phyloP scores from a whole-genome alignment of 73 alveolate species.

The Paramecium pentaurelia region DNA sequence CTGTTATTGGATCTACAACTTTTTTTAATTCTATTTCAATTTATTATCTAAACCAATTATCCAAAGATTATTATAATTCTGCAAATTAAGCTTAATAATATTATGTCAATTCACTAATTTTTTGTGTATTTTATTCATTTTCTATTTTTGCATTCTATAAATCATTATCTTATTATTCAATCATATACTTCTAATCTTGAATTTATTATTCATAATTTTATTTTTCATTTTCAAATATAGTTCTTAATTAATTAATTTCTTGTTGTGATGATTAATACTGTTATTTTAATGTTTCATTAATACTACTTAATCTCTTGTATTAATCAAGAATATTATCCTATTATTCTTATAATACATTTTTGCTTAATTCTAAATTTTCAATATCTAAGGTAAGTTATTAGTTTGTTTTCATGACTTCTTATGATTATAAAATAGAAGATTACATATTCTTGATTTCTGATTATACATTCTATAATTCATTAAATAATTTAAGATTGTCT shows the following conservation, averaged over 20 bases:
- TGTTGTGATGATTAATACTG: not conserved
- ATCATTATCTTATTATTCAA: not conserved
- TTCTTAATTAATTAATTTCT: not conserved
- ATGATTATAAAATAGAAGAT: not conserved
- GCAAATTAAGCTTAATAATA: not conserved
- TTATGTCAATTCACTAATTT: not conserved
- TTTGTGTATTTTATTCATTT: not conserved
- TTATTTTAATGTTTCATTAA: not conserved
- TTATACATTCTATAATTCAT: not conserved
- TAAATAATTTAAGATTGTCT: not conserved
- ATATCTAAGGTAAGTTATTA: not conserved
- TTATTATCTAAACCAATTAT: not conserved
- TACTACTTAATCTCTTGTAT: not conserved
- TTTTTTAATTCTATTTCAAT: not conserved
- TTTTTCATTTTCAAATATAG: not conserved
- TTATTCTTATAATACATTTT: not conserved
- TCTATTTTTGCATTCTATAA: not conserved
- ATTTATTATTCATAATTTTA: not conserved
- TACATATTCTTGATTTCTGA: not conserved
- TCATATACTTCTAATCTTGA: not conserved
- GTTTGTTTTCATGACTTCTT: not conserved
- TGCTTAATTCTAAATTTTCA: not conserved
- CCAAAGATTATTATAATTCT: not conserved
- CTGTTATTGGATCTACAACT: not conserved
- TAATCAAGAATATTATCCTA: not conserved